A percentile compares a stretch with the other conserved stretches of the same genome.
phyloP scores from a whole-genome alignment of 768 basidiomycete genomes.

The Hemileccinum rubropunctum region DNA sequence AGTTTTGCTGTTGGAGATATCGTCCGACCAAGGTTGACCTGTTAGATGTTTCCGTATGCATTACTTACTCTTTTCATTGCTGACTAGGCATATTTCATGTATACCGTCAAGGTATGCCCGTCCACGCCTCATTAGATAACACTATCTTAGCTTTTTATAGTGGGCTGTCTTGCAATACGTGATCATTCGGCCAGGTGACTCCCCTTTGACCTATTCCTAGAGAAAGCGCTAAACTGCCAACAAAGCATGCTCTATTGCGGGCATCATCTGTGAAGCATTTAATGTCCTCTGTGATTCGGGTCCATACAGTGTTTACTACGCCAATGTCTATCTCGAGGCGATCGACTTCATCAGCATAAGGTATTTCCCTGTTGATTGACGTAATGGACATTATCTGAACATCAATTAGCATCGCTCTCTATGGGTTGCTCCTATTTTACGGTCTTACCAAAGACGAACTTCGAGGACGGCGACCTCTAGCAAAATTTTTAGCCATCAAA shows the following conservation, averaged over 20 bases:
- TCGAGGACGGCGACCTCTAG: slow-evolving; percentile 68
- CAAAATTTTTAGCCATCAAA: slow-evolving; percentile 88
- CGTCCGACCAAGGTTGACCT: slow-evolving; percentile 67
- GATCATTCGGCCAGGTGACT: slow-evolving; percentile 57
- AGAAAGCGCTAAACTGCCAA: slow-evolving; percentile 5
- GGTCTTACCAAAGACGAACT: slow-evolving; percentile 78
- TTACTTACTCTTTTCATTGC: slow-evolving; percentile 8
- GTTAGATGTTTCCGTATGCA: background rate
- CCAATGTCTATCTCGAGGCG: slow-evolving; percentile 65
- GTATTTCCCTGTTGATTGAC: slow-evolving; percentile 32
- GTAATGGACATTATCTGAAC: background rate
- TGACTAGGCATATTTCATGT: slow-evolving; percentile 79
- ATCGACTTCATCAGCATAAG: slow-evolving; percentile 83
- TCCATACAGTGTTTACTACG: slow-evolving; percentile 58
- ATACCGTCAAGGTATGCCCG: slow-evolving; percentile 66
- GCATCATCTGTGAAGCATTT: slow-evolving; percentile 71
- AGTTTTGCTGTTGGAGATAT: slow-evolving; percentile 84
- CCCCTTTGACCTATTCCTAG: background rate
- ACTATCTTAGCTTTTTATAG: slow-evolving; percentile 32
- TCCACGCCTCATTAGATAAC: background rate
- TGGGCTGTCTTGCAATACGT: slow-evolving; percentile 92
- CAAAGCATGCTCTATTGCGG: slow-evolving; percentile 53
- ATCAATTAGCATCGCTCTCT: slow-evolving; percentile 66
- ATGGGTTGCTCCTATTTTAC: slow-evolving; percentile 84
- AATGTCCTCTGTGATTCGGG: slow-evolving; percentile 68